Evolutionary conservation across 805 yeast species (phyloP), one percentile per base, ranked within the genome.

Genomic region (Saturnispora quitensis): DNA sequence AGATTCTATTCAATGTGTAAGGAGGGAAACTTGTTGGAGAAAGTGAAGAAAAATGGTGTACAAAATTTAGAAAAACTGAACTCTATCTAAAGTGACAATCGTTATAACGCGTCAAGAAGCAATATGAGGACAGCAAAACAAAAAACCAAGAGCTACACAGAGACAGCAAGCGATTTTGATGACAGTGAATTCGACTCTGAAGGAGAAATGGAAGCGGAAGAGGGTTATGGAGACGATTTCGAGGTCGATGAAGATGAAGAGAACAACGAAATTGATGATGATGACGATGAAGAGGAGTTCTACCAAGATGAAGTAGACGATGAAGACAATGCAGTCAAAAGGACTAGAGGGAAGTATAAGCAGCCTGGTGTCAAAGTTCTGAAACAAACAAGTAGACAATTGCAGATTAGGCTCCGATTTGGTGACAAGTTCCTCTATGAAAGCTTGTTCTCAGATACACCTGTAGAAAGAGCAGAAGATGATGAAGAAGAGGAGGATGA

Each of bases 301-400:
- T 38, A 20, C 18, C 50, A 50, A 5, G 50, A 40, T 13, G 44
- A 31, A 3, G 17, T 43, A 13, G 55, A 50, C 22, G 44, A 50
- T 28, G 43, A 45, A 5, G 53, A 52, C 15, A 46, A 43, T 17
- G 10, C 18, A 8, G 43, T 45, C 18, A 56, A 51, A 24, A 43
- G 43, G 15, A 55, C 50, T 15, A 60, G 60, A 12, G 64, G 59
- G 5, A 57, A 58, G 15, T 64, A 59, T 6, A 60, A 52, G 33
- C 65, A 61, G 15, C 51, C 51, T 3, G 51, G 51, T 18, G 47
- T 49, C 8, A 43, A 43, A 43, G 36, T 49, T 33, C 4, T 49
- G 18, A 49, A 43, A 28, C 47, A 28, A 5, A 43, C 43, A 15
- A 40, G 43, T 17, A 35, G 18, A 13, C 43, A 47, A 25, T 5